Percentiles rank a stretch among this genome's conserved stretches.
Evolutionary conservation across 1,284 basidiomycete genomes (phyloP).

Genomic region (Microstroma glucosiphilum): DNA sequence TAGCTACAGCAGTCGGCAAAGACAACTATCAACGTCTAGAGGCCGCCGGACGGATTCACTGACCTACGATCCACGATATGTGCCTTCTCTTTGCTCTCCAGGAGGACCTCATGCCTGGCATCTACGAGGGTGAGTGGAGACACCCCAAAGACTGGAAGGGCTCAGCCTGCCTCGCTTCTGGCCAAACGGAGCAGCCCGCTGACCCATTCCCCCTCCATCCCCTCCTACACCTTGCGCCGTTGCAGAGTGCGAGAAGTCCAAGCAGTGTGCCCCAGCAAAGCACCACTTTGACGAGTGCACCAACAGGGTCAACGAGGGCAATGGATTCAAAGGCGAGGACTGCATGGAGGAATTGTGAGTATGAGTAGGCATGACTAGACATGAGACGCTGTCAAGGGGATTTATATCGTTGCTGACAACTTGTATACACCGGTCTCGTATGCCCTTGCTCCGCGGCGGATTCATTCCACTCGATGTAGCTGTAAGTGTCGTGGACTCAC

Average conservation of each 20-base stretch:
- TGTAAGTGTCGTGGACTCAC: neutral
- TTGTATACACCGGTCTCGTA: no score
- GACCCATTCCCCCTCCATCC: neutral
- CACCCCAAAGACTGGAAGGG: neutral
- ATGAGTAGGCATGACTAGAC: neutral
- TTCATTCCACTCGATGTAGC: neutral
- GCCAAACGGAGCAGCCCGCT: neutral
- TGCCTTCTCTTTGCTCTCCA: neutral
- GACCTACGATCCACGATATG: neutral
- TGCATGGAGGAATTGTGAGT: constrained; percentile 51
- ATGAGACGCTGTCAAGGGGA: no score
- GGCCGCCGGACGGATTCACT: neutral
- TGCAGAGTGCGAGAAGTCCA: constrained; percentile 46
- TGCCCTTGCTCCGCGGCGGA: no score
- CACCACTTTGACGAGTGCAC: constrained; percentile 51
- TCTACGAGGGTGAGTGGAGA: constrained; percentile 19
- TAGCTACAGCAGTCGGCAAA: no score
- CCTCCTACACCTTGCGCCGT: neutral
- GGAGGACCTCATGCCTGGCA: constrained; percentile 12
- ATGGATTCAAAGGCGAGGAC: constrained; percentile 47
- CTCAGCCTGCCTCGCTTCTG: neutral
- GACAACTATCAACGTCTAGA: neutral
- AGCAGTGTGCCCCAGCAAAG: constrained; percentile 40
- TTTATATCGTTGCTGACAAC: no score
- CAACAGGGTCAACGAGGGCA: constrained; percentile 44